Base-by-base conservation (phyloP, 2,329 filamentous ascomycete genomes). In the Epichloe glyceriae region DNA sequence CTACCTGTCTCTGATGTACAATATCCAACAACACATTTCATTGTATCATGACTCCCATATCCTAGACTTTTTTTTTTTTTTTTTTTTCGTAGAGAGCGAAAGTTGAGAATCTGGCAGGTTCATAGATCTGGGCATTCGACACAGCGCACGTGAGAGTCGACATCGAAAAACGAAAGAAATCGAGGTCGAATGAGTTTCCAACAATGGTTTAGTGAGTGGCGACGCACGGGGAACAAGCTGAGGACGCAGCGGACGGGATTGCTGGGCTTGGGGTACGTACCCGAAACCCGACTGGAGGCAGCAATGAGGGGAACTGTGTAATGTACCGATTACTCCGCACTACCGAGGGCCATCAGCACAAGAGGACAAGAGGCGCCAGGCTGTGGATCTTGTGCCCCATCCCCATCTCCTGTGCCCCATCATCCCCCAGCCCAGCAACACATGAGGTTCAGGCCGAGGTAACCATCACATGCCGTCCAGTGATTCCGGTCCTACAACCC, bases 401-500 rank as follows among this genome's bases (percentile, higher is more conserved):
- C 22, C 22, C 1, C 22, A 22, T 3, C 4, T 22, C 22, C 22
- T 26, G 6, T 1, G 22, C 6, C 22, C 20, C 22, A 26, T 26
- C 22, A 26, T 26, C 22, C 6, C 22, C 26, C 37, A 39, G 17
- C 37, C 8, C 37, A 39, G 30, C 44, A 14, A 17, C 40, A 50
- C 48, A 44, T 50, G 48, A 50, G 40, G 49, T 42, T 39, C 37
- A 50, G 49, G 49, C 49, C 49, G 42, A 46, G 49, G 49, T n/a
- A 39, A 42, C 33, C 49, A 35, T 50, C 49, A 50, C 49, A 50
- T 50, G 49, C 43, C 37, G 4, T n/a, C 19, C 14, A 30, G 30
- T 30, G 10, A 30, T 10, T 26, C n/a, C 19, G 22, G 17, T 42
- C 17, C 20, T 20, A 10, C 10, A 11, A 4, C 30, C 30, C 30